Evolutionary conservation across 352 stramenopile species (phyloP).

Genomic region (Peronospora belbahrii): DNA sequence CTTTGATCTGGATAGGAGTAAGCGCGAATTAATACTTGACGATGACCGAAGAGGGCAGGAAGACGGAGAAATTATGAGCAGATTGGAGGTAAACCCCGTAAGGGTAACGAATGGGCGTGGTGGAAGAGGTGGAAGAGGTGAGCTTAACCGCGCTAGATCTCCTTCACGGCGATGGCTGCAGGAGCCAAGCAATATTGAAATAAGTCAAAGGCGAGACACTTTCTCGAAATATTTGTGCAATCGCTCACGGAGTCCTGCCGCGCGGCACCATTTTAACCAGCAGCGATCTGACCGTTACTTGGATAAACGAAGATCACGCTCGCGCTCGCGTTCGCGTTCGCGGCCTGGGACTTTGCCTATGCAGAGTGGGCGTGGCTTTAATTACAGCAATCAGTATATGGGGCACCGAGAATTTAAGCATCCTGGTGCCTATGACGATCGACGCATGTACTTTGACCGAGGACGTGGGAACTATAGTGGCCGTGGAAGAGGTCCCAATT

Average conservation of each 20-base stretch:
- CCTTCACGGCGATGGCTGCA: constrained; percentile 6
- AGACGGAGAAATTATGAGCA: background rate
- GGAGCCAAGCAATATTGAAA: background rate
- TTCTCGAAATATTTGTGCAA: constrained; percentile 4
- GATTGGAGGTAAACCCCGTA: background rate
- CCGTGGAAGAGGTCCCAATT: constrained; percentile 11
- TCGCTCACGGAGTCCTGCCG: background rate
- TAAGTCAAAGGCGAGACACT: constrained; percentile 3
- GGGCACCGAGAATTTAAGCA: constrained; percentile 7
- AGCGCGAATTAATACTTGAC: background rate
- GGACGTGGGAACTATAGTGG: constrained; percentile 12
- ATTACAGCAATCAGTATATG: background rate
- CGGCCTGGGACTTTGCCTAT: background rate
- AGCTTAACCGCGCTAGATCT: constrained; percentile 1
- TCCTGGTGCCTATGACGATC: constrained; percentile 3
- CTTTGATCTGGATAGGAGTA: background rate
- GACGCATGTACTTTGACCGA: constrained; percentile 5
- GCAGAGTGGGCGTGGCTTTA: background rate
- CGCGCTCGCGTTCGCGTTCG: constrained; percentile 8
- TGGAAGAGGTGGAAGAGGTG: background rate
- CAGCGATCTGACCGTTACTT: constrained; percentile 4
- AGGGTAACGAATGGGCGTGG: background rate
- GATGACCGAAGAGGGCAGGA: background rate
- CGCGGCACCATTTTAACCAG: background rate
- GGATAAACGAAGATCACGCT: constrained; percentile 1